Conservation (phyloP, 202 grass and related monocot genomes). For the Setaria viridis region DNA sequence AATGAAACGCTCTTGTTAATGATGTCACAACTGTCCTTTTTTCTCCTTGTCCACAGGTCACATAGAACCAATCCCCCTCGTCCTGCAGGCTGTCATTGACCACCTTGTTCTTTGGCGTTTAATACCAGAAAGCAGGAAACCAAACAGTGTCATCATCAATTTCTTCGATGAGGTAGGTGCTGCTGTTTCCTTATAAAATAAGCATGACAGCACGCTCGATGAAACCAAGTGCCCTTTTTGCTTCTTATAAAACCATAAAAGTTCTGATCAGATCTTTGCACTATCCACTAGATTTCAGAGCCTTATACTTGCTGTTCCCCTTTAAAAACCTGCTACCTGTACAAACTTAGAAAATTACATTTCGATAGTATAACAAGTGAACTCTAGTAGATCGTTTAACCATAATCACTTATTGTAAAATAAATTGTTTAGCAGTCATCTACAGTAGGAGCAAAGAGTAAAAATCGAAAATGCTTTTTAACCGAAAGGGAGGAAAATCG, state of each 20-base stretch:
- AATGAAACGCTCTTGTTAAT: constrained; percentile 39
- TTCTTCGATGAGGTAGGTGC: constrained; percentile 95
- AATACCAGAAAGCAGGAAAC: constrained; percentile 95
- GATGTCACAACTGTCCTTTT: constrained; percentile 43
- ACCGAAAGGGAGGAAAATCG: too few species aligned
- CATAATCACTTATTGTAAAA: not conserved
- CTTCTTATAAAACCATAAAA: constrained; percentile 32
- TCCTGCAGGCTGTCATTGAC: constrained; percentile 91
- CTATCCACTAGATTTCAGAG: not conserved
- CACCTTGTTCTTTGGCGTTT: constrained; percentile 97
- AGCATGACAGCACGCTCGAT: constrained; percentile 12
- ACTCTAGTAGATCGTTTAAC: not conserved
- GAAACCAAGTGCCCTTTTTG: constrained; percentile 39
- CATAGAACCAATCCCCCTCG: constrained; percentile 85
- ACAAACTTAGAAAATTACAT: constrained; percentile 6
- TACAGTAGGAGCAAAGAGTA: not conserved
- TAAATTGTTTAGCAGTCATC: not conserved
- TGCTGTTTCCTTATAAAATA: constrained; percentile 36
- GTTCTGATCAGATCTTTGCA: constrained; percentile 6
- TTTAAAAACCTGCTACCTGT: not conserved
- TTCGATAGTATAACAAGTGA: not conserved
- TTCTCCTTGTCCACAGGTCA: constrained; percentile 67
- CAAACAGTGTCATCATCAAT: constrained; percentile 97
- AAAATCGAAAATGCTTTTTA: not conserved
- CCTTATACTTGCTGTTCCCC: not conserved